Conservation (phyloP, 805 yeast genomes). For the Metschnikowia arizonensis region DNA sequence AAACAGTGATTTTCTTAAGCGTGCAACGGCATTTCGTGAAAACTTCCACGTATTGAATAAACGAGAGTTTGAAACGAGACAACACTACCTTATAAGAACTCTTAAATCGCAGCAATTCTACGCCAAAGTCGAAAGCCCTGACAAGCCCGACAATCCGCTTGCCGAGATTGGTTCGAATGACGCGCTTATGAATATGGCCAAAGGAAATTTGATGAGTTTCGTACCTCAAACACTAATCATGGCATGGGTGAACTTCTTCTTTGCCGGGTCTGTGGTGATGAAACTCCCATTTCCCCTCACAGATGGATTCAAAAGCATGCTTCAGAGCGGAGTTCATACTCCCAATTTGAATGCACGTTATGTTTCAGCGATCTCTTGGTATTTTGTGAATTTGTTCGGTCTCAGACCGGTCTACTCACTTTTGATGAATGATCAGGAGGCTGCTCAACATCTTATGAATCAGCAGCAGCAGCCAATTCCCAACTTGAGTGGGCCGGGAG, state of each 20-base stretch:
- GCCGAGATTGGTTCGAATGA: slow-evolving; percentile 70
- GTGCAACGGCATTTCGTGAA: slow-evolving; percentile 53
- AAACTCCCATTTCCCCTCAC: slow-evolving; percentile 88
- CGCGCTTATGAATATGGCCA: slow-evolving; percentile 69
- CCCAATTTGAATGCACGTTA: slow-evolving; percentile 84
- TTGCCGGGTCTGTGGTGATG: slow-evolving; percentile 82
- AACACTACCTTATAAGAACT: slow-evolving; percentile 42
- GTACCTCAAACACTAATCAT: slow-evolving; percentile 90
- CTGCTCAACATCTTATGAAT: slow-evolving; percentile 43
- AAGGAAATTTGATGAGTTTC: slow-evolving; percentile 75
- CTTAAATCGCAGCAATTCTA: slow-evolving; percentile 53
- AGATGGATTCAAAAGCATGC: slow-evolving; percentile 82
- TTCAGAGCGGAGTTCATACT: slow-evolving; percentile 83
- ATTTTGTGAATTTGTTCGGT: slow-evolving; percentile 83
- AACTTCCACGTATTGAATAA: slow-evolving; percentile 50
- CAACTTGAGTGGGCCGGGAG: slow-evolving; percentile 49
- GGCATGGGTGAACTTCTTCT: slow-evolving; percentile 95
- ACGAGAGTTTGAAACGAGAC: slow-evolving; percentile 52
- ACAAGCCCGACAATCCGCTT: slow-evolving; percentile 54
- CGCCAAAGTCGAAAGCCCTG: slow-evolving; percentile 43
- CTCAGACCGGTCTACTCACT: slow-evolving; percentile 74
- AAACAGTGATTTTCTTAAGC: slow-evolving; percentile 50
- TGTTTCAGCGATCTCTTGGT: slow-evolving; percentile 95
- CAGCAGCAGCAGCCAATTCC: slow-evolving; percentile 43
- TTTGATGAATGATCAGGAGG: slow-evolving; percentile 50